Percentiles rank a stretch among this genome's conserved stretches.
phyloP scores from a whole-genome alignment of 148 eudicot species.

The Cornus kousa region DNA sequence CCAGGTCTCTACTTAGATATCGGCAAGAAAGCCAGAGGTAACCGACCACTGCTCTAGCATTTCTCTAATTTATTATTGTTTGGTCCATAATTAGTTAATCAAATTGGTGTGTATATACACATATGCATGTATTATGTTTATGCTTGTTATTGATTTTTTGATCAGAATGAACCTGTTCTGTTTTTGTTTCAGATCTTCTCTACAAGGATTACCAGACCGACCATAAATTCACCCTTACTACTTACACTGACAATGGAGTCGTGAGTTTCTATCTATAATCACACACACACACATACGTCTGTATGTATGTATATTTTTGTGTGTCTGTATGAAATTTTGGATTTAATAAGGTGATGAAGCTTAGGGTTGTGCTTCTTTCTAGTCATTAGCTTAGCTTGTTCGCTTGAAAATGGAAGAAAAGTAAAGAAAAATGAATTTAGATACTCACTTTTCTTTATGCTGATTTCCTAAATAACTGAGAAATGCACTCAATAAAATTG shows the following conservation, averaged over 20 bases:
- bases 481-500: background rate
- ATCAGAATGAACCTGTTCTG: background rate
- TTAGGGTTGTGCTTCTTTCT: background rate
- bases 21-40: slow-evolving; percentile 90
- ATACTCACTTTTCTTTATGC: background rate
- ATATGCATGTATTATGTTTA: background rate
- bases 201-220: slow-evolving; percentile 78
- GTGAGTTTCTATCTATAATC: slow-evolving; percentile 29
- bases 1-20: slow-evolving; percentile 94
- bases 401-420: background rate
- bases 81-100: background rate
- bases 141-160: background rate
- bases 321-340: background rate
- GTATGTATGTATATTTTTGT: background rate
- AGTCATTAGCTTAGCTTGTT: background rate
- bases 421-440: background rate
- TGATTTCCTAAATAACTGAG: background rate
- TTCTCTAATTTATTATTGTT: background rate
- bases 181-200: slow-evolving; percentile 59
- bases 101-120: background rate
- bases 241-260: slow-evolving; percentile 63
- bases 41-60: background rate
- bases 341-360: background rate
- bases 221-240: slow-evolving; percentile 78
- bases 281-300: too few species aligned